Base-by-base conservation (phyloP, 345 rosid genomes). In the Salix udensis region DNA sequence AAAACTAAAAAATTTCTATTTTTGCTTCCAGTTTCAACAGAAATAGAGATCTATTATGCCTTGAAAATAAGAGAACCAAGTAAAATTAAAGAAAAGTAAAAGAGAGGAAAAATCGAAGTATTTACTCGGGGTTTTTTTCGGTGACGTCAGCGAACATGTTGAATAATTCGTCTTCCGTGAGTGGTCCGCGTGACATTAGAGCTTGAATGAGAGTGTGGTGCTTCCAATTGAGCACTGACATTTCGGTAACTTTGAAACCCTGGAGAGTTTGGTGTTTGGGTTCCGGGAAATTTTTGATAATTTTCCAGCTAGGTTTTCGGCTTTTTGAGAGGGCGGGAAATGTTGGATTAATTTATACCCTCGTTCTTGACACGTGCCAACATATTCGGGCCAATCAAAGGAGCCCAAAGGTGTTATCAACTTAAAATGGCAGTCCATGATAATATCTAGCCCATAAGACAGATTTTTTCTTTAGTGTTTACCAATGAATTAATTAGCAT, bases 161-260 rank as follows among this genome's bases (percentile, higher is more conserved):
- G 65, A 79, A 86, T 84, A 93, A 89, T 16, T 93, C 98, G 71
- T 75, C 79, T 83, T 88, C 96, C 69, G 79, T 61, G 58, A 96
- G 91, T 48, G 99, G 97, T 65, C 99, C 99, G 65, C 98, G 91
- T 5, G 89, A 80, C 76, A 96, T 81, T 83, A 96, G 73, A 74
- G 94, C 88, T 80, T 96, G 99, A 78, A 96, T 85, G 69, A 96
- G 91, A 53, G 91, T 78, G 50, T 93, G 97, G 86, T 96, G 98
- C 82, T 81, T 85, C 92, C 91, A 91, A 70, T 65, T 85, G 39
- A 93, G 81, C 73, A 82, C 82, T 16, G 76, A 82, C 98, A 93
- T 92, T 31, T 21, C 34, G 44, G 14, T 7, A 2, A 60, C 6
- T 24, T 40, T 39, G 40, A 42, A 19, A 40, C 53, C 68, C 58